Percentiles rank a stretch among this genome's conserved stretches.
phyloP scores from a whole-genome alignment of 2,329 filamentous ascomycete species.

The Neofusicoccum sp. region DNA sequence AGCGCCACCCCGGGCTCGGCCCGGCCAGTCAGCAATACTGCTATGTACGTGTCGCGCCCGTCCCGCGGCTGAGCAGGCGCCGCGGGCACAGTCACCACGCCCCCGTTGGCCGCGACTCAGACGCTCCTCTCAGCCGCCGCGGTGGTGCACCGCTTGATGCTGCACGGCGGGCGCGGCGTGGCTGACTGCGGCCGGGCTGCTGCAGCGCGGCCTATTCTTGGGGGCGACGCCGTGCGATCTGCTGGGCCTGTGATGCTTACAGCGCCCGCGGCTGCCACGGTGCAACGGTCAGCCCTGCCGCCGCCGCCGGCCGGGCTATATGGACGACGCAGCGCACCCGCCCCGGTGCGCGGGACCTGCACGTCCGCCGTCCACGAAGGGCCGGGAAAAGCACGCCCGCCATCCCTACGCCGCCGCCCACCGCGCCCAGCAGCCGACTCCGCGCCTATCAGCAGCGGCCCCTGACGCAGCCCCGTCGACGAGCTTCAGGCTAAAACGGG shows the following conservation, averaged over 20 bases:
- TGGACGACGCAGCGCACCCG: neutral
- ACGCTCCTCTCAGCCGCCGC: conserved; percentile 2
- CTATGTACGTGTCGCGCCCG: neutral
- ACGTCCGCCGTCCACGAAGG: neutral
- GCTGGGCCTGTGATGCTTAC: conserved; percentile 10
- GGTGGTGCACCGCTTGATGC: neutral
- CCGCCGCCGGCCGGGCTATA: neutral
- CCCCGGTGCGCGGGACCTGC: neutral
- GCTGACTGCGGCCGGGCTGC: neutral
- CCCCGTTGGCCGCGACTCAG: conserved; percentile 4
- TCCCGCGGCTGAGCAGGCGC: neutral
- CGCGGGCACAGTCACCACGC: neutral
- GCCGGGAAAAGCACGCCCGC: conserved; percentile 4
- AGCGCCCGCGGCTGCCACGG: neutral
- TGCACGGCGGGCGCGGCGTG: neutral
- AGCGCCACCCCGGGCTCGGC: neutral
- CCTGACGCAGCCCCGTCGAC: neutral
- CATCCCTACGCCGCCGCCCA: conserved; percentile 6
- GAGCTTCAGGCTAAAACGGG: conserved; percentile 16
- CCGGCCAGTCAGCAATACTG: conserved; percentile 10
- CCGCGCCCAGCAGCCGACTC: conserved; percentile 8
- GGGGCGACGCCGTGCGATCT: neutral
- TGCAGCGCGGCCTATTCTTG: conserved; percentile 5
- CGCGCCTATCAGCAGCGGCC: conserved; percentile 2
- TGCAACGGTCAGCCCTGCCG: conserved; percentile 11